phyloP scores from a whole-genome alignment of 2,329 filamentous ascomycete species.

The Diaporthe citrichinensis region DNA sequence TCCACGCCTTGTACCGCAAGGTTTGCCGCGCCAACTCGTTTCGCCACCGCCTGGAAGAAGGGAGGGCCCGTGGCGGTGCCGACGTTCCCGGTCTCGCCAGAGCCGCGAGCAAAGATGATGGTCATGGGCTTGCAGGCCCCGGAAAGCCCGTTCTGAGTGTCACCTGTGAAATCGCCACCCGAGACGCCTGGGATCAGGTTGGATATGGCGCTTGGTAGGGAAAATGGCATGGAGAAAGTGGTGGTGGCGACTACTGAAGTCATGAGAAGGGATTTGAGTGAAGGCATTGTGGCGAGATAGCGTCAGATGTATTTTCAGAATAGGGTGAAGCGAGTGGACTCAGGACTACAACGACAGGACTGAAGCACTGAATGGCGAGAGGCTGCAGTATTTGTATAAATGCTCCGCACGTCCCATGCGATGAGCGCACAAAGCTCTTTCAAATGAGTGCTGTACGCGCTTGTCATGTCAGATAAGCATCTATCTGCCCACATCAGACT shows the following conservation, averaged over 20 bases:
- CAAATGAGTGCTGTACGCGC: too few species aligned
- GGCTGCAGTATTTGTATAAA: background rate
- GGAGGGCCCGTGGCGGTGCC: conserved; percentile 47
- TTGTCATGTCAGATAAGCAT: background rate
- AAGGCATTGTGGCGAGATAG: background rate
- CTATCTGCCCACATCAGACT: background rate
- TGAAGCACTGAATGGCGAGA: background rate
- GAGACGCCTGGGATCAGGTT: background rate
- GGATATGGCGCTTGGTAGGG: background rate
- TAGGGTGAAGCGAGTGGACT: too few species aligned
- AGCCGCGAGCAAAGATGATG: conserved; percentile 50
- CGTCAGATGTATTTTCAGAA: background rate
- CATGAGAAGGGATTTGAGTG: background rate
- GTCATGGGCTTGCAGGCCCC: conserved; percentile 42
- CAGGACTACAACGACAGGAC: background rate
- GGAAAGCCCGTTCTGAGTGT: conserved; percentile 30
- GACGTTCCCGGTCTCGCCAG: conserved; percentile 47
- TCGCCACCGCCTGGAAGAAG: conserved; percentile 44
- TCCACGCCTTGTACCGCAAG: conserved; percentile 49
- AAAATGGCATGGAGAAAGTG: background rate
- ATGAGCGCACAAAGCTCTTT: too few species aligned
- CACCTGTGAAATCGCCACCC: background rate
- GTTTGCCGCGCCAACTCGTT: conserved; percentile 37
- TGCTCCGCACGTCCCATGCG: too few species aligned
- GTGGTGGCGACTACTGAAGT: background rate